Evolutionary conservation across 139 green algal genomes (phyloP), one percentile per base, ranked within the genome.

Genomic region (Pycnococcus provasolii): DNA sequence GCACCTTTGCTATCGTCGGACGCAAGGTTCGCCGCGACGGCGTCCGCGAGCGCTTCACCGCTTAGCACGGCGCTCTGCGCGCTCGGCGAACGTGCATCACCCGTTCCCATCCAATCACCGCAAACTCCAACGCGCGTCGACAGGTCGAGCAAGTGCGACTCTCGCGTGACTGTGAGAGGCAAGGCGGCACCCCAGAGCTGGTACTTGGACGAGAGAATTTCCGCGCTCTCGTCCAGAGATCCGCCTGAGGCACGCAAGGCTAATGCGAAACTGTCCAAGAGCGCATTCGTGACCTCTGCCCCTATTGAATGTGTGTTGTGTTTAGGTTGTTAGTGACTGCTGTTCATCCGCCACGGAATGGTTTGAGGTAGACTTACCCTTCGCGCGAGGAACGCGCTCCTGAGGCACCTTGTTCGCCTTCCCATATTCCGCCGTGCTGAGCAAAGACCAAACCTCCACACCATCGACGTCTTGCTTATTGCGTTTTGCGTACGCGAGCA

Each of bases 171-270:
- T 68, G 90, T 93, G 47, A 82, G 44, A 5, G 86, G 86, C 58
- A 91, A 75, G 0, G 84, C 86, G 0, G 87, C 86, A 13, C 86
- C 86, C 86, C 86, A 89, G 58, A 88, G 66, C 74, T 85, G 77
- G 57, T 62, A 63, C 11, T 53, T 62, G 5, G 41, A 46, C 4
- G 8, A 41, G 7, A 58, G 54, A 15, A 37, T 40, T 40, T 61
- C 7, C 26, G 46, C 39, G n/a, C 61, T 45, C 13, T 54, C 13
- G 13, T 15, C 37, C 15, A 52, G 37, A 64, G 26, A 15, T 13
- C 13, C 58, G 13, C 42, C 13, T 15, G 15, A 45, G 26, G 13
- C 37, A 60, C 68, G 61, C 1, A 74, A 44, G 0, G 68, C 68
- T 1, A 8, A 26, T 54, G 59, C 68, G 8, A 74, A 6, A 3